Evolutionary conservation across 257 asterid species (phyloP).

Genomic region (Nicotiana attenuata): DNA sequence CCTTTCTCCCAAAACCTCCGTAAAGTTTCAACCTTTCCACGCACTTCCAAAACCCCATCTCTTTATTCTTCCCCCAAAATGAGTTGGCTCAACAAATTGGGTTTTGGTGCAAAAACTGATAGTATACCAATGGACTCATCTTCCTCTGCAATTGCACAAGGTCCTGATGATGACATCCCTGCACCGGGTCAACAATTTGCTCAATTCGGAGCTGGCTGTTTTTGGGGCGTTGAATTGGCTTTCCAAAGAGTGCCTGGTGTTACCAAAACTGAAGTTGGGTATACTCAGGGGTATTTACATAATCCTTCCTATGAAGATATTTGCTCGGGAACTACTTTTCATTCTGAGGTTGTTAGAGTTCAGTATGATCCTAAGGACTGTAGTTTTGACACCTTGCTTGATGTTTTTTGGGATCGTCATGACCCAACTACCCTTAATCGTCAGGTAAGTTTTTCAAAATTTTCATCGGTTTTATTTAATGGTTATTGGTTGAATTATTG

Average conservation of each 20-base stretch:
- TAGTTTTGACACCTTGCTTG: slow-evolving; percentile 56
- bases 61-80: slow-evolving; percentile 30
- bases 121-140: slow-evolving; percentile 44
- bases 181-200: slow-evolving; percentile 75
- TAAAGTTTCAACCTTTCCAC: slow-evolving; percentile 15
- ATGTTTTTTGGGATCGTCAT: slow-evolving; percentile 84
- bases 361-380: slow-evolving; percentile 88
- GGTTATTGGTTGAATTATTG: neutral
- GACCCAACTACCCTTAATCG: slow-evolving; percentile 96
- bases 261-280: slow-evolving; percentile 80
- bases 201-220: slow-evolving; percentile 93
- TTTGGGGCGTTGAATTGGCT: slow-evolving; percentile 96
- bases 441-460: slow-evolving; percentile 40
- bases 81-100: slow-evolving; percentile 78
- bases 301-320: slow-evolving; percentile 76
- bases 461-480: neutral
- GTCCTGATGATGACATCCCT: slow-evolving; percentile 72
- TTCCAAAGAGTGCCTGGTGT: slow-evolving; percentile 89
- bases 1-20: slow-evolving; percentile 33
- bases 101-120: slow-evolving; percentile 55
- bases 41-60: slow-evolving; percentile 23
- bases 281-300: slow-evolving; percentile 60
- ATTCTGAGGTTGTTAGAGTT: slow-evolving; percentile 83
- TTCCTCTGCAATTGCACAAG: slow-evolving; percentile 53
- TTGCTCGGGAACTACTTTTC: slow-evolving; percentile 71